Evolutionary conservation across 2,329 filamentous ascomycete species (phyloP).

Genomic region (Ambrosiella xylebori): DNA sequence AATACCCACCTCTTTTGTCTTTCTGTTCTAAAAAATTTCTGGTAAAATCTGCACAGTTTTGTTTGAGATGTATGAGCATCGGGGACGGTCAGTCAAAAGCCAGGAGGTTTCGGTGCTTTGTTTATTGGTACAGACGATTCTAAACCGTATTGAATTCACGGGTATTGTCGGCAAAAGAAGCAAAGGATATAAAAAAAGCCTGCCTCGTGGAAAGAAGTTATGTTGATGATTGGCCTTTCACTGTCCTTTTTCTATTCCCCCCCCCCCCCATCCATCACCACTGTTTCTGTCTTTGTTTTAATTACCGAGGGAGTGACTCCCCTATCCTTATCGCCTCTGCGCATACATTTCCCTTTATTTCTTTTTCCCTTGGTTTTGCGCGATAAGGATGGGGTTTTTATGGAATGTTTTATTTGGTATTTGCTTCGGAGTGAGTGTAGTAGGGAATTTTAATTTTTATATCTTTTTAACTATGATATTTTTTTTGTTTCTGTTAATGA

Average conservation of each 20-base stretch:
- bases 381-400: neutral
- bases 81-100: neutral
- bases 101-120: too few relatives aligned
- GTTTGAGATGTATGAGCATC: neutral
- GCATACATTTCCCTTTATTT: neutral
- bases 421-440: neutral
- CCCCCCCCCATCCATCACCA: neutral
- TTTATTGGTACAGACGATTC: too few relatives aligned
- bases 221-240: neutral
- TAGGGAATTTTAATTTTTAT: neutral
- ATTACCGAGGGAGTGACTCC: neutral
- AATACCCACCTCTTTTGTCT: conserved; percentile 6
- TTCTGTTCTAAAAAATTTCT: neutral
- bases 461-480: neutral
- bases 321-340: neutral
- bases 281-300: conserved; percentile 4
- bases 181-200: neutral
- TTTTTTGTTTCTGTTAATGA: neutral
- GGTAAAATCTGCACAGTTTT: neutral
- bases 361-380: neutral
- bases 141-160: too few relatives aligned
- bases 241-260: neutral
- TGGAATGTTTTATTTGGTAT: neutral
- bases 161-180: neutral
- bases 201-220: neutral